A percentile compares a stretch with the other conserved stretches of the same genome.
Conservation (phyloP, 2,329 filamentous ascomycete genomes). For the Blastomyces parvus region DNA sequence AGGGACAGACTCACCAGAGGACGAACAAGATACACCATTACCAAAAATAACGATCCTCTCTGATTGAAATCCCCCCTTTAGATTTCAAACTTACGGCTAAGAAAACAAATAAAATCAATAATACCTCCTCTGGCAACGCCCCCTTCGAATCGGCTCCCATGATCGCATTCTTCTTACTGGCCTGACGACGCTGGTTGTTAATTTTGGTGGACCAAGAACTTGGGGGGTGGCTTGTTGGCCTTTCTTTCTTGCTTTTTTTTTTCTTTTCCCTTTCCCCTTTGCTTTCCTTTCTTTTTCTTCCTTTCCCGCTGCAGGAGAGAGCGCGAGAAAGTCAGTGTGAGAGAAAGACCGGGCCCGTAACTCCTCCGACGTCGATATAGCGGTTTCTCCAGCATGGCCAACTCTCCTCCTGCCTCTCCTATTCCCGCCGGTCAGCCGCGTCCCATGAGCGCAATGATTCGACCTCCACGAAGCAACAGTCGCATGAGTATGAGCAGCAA, state of each 20-base stretch:
- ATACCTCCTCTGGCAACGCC: background rate
- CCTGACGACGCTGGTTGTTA: background rate
- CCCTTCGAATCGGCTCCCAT: background rate
- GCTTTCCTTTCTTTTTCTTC: background rate
- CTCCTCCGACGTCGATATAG: background rate
- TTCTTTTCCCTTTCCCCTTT: background rate
- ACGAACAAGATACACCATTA: background rate
- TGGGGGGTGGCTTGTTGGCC: background rate
- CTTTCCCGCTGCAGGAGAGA: background rate
- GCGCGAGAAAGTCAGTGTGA: background rate
- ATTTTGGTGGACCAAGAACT: background rate
- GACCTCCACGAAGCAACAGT: conserved; percentile 67
- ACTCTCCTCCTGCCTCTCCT: conserved; percentile 61
- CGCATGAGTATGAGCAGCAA: conserved; percentile 72
- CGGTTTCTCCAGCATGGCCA: conserved; percentile 43
- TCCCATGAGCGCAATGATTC: conserved; percentile 73
- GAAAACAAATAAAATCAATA: background rate
- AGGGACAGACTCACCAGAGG: background rate
- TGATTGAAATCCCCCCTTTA: background rate
- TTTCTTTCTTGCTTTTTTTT: background rate
- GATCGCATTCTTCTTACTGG: background rate
- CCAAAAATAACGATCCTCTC: background rate
- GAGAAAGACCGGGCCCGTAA: background rate
- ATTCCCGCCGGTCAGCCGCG: conserved; percentile 45
- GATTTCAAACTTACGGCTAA: background rate